phyloP scores from a whole-genome alignment of 495 filamentous ascomycete species.

The Penicillium diatomitis region DNA sequence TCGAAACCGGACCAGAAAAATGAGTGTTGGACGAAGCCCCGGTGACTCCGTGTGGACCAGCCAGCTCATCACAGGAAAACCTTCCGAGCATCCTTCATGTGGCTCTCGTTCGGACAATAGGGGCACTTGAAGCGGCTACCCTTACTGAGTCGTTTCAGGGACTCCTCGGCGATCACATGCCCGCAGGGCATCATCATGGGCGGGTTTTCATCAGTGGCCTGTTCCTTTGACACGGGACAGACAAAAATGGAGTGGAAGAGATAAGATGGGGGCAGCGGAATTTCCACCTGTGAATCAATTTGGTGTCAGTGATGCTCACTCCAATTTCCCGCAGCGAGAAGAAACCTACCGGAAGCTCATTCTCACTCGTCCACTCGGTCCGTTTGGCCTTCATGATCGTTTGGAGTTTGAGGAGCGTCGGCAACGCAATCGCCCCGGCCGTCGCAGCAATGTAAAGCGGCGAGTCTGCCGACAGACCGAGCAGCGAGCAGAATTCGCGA shows the following conservation, averaged over 20 bases:
- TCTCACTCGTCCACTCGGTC: conserved; percentile 86
- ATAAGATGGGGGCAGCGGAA: conserved; percentile 75
- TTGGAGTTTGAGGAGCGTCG: conserved; percentile 71
- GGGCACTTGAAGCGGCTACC: conserved; percentile 84
- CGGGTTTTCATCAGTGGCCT: conserved; percentile 85
- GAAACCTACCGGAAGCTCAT: conserved; percentile 68
- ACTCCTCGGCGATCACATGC: conserved; percentile 85
- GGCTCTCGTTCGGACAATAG: conserved; percentile 85
- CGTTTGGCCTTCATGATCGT: conserved; percentile 75
- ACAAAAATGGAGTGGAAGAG: conserved; percentile 96
- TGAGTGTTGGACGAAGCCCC: background rate
- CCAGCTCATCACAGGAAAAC: conserved; percentile 45
- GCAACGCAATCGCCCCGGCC: conserved; percentile 84
- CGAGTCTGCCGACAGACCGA: conserved; percentile 78
- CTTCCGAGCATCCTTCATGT: conserved; percentile 63
- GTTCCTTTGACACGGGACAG: conserved; percentile 92
- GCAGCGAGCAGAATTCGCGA: conserved; percentile 85
- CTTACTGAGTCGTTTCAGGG: conserved; percentile 66
- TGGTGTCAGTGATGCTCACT: background rate
- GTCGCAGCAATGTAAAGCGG: conserved; percentile 88
- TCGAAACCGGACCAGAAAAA: no score
- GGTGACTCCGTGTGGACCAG: background rate
- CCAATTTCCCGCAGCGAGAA: background rate
- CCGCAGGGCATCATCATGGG: conserved; percentile 98
- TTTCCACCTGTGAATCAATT: conserved; percentile 54